Evolutionary conservation across 2,329 filamentous ascomycete genomes (phyloP), one percentile per base, ranked within the genome.

Genomic region (Chrysoporthe austroafricana): DNA sequence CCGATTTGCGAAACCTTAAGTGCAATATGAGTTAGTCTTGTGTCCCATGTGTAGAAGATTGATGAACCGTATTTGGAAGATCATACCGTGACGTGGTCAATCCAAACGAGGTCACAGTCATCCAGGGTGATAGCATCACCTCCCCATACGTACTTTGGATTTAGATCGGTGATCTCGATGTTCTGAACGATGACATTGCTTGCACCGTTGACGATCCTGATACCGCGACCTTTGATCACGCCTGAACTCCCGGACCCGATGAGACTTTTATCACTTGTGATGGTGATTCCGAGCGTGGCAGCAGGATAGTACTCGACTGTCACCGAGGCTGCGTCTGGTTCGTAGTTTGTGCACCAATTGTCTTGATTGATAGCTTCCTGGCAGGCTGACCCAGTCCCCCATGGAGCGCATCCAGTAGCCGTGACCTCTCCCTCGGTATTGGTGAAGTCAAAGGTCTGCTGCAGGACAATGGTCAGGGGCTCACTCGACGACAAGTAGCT

Each of bases 111-210:
- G 70, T 84, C 69, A 16, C 79, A 74, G 56, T 80, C 77, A 66
- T 85, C 78, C 7, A 88, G 75, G 52, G 84, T 85, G 74, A 88
- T 85, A 50, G 82, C 86, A 74, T 88, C 86, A 64, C 85, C 86
- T 65, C 86, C 86, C 86, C 86, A 88, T 72, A 88, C 84, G 72
- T 86, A 85, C 74, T 84, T 73, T 18, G 85, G 81, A 79, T 88
- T 88, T 61, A 88, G 77, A 63, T 85, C 78, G 63, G 84, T 86
- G 73, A 87, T 81, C 64, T 83, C 81, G 66, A 87, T 77, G 76
- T 86, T 88, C 80, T 87, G 86, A 75, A 89, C 84, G 73, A 89
- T 89, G 74, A 90, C 77, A 74, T 89, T 88, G 74, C 75, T 82
- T n/a, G 80, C 80, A 66, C 78, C 79, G 71, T 74, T 77, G 65